These are phyloP conservation scores for Pisolithus orientalis DNA, from an alignment of 768 basidiomycete genomes.

Conservation along the genomic window DNA sequence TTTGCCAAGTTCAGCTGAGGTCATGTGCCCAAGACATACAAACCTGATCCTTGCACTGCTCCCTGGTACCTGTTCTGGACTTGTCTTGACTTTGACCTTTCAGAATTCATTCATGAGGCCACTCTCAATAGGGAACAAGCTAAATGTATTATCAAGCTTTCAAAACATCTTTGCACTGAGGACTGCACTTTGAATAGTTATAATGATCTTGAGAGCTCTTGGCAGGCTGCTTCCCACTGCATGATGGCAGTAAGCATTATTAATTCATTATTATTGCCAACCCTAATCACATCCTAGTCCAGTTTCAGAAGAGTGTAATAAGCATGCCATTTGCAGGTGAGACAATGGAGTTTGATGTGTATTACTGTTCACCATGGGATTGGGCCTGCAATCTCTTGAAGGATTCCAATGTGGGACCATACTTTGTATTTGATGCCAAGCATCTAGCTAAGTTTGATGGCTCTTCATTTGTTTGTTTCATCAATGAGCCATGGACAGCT, in stretches of 20 bases:
- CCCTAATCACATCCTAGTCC: constrained; percentile 6
- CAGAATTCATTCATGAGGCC: too few species aligned
- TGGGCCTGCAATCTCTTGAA: neutral
- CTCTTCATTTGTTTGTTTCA: neutral
- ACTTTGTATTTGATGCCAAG: constrained; percentile 30
- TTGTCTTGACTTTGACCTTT: too few species aligned
- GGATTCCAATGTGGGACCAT: constrained; percentile 16
- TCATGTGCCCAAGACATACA: neutral
- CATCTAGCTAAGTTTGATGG: constrained; percentile 23
- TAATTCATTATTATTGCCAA: neutral
- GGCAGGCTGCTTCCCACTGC: neutral
- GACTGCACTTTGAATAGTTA: constrained; percentile 4
- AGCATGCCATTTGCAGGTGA: too few species aligned
- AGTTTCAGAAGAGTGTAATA: too few species aligned
- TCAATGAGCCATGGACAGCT: constrained; percentile 34
- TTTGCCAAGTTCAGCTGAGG: constrained; percentile 11
- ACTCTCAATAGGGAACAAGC: too few species aligned
- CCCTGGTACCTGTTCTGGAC: neutral
- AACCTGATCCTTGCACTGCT: constrained; percentile 3
- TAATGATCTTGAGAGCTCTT: neutral
- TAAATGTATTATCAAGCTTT: neutral
- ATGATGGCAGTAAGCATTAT: constrained; percentile 2
- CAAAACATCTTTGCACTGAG: neutral
- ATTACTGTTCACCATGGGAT: too few species aligned
- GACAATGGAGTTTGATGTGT: too few species aligned